Percentiles rank a stretch among this genome's conserved stretches.
Evolutionary conservation across 345 rosid species (phyloP).

Genomic region (Pseudoturritis turrita): DNA sequence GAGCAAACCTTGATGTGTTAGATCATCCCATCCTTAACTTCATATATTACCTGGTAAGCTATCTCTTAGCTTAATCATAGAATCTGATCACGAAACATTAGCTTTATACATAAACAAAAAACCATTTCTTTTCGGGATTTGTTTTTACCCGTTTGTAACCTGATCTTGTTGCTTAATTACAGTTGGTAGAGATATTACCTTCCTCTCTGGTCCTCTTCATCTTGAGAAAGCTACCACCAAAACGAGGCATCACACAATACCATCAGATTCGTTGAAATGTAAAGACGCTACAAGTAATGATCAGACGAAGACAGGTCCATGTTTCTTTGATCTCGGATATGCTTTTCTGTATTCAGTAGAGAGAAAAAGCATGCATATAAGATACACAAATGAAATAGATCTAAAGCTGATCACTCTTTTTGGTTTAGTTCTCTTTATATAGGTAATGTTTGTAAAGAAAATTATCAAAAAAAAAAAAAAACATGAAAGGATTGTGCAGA

Average conservation of each 20-base stretch:
- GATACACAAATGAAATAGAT: slow-evolving; percentile 1
- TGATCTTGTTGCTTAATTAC: slow-evolving; percentile 21
- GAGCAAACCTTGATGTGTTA: slow-evolving; percentile 76
- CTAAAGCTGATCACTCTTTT: slow-evolving; percentile 10
- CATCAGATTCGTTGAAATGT: slow-evolving; percentile 64
- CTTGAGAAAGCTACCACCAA: slow-evolving; percentile 91
- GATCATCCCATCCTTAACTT: slow-evolving; percentile 83
- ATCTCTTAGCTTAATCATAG: slow-evolving; percentile 9
- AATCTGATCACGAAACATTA: background rate
- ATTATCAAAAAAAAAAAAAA: no score
- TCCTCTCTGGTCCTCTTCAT: slow-evolving; percentile 82
- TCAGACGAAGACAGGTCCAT: slow-evolving; percentile 8
- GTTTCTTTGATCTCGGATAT: background rate
- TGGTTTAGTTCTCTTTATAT: slow-evolving; percentile 16
- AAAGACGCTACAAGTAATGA: background rate
- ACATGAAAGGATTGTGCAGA: background rate
- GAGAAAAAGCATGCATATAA: background rate
- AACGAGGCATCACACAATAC: slow-evolving; percentile 76
- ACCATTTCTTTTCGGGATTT: background rate
- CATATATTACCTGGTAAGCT: slow-evolving; percentile 75
- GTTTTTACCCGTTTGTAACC: background rate
- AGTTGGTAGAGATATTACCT: slow-evolving; percentile 92
- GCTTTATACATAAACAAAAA: background rate
- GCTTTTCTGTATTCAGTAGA: background rate
- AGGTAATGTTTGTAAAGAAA: slow-evolving; percentile 21